Conservation (phyloP, 2,329 filamentous ascomycete genomes). For the Colletotrichum sp. region DNA sequence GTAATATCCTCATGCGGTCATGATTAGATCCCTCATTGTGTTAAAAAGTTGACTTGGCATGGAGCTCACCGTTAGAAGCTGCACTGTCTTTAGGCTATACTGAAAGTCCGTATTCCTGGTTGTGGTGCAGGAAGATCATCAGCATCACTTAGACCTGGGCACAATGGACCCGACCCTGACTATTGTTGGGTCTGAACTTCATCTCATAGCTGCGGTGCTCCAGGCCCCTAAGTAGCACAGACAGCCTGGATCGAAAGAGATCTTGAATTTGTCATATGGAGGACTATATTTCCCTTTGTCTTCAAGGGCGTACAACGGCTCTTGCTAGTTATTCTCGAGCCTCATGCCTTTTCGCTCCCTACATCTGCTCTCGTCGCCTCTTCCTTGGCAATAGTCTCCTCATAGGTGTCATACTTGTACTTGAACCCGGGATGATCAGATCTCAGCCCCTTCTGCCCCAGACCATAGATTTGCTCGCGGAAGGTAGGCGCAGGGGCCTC, state of each 20-base stretch:
- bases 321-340: background rate
- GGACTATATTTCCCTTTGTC: background rate
- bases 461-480: slow-evolving; percentile 1
- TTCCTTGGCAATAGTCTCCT: background rate
- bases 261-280: no score
- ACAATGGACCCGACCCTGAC: background rate
- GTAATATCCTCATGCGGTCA: background rate
- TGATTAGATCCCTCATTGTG: no score
- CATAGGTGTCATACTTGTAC: slow-evolving; percentile 3
- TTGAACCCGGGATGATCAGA: background rate
- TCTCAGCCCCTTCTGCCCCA: background rate
- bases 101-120: background rate
- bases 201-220: background rate
- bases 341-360: background rate
- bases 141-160: background rate
- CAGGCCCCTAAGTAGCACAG: no score
- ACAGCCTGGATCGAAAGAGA: no score
- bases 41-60: background rate
- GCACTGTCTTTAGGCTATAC: background rate
- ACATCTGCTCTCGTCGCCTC: background rate
- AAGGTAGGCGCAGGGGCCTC: background rate
- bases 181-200: background rate
- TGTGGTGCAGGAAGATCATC: background rate
- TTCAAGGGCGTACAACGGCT: background rate
- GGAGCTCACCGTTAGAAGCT: background rate